Conservation (phyloP, 345 rosid species). For the Ceriops tagal region DNA sequence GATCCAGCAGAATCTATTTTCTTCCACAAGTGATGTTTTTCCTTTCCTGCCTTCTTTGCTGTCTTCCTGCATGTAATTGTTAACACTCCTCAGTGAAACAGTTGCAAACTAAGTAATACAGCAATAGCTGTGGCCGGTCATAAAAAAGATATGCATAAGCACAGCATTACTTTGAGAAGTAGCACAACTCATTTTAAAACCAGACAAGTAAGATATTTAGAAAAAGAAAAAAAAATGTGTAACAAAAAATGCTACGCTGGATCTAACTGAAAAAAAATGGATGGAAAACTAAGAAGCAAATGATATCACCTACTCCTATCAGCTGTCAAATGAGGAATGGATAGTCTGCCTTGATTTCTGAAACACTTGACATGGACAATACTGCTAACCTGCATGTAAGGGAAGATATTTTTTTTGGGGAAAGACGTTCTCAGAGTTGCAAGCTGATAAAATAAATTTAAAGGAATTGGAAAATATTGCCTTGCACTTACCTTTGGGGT, state of each 20-base stretch:
- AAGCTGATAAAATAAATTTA: neutral
- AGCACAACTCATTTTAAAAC: neutral
- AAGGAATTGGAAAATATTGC: neutral
- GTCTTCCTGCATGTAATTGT: slow-evolving; percentile 34
- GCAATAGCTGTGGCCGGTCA: neutral
- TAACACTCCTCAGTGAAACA: slow-evolving; percentile 13
- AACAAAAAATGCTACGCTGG: neutral
- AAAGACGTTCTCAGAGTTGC: neutral
- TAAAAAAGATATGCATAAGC: neutral
- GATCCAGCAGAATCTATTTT: slow-evolving; percentile 75
- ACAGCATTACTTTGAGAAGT: neutral
- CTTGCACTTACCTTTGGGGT: slow-evolving; percentile 33
- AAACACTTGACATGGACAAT: slow-evolving; percentile 27
- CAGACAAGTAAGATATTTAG: neutral
- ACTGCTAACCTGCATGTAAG: slow-evolving; percentile 14
- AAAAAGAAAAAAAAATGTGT: neutral
- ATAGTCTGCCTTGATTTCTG: slow-evolving; percentile 22
- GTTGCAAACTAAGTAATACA: slow-evolving; percentile 6
- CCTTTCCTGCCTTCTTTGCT: slow-evolving; percentile 43
- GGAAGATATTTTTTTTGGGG: neutral
- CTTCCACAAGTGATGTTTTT: slow-evolving; percentile 72
- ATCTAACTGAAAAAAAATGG: neutral
- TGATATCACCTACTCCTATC: slow-evolving; percentile 37
- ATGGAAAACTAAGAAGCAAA: neutral
- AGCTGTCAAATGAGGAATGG: slow-evolving; percentile 18